Percentiles rank a stretch among this genome's conserved stretches.
Conservation (phyloP, 2,329 filamentous ascomycete genomes). For the Apiospora arundinis region DNA sequence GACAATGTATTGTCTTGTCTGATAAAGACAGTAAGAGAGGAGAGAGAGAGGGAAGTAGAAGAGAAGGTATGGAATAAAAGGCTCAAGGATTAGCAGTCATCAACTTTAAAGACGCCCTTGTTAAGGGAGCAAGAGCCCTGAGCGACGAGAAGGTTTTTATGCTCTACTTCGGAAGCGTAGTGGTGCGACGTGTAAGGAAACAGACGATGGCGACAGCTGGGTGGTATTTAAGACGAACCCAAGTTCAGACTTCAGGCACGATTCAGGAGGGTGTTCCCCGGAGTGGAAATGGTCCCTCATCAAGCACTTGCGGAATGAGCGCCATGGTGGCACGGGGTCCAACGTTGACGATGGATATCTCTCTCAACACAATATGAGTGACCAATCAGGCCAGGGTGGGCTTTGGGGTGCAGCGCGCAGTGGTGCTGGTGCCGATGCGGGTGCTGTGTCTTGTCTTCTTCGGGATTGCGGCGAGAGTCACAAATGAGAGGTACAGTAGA, state of each 20-base stretch:
- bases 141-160: constrained; percentile 8
- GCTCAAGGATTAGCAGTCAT: neutral
- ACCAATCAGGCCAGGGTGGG: constrained; percentile 8
- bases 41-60: neutral
- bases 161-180: constrained; percentile 1
- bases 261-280: neutral
- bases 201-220: neutral
- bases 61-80: neutral
- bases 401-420: neutral
- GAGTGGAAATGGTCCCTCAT: neutral
- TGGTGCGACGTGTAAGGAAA: constrained; percentile 14
- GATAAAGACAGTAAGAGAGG: neutral
- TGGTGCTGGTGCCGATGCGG: neutral
- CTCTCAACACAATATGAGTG: constrained; percentile 7
- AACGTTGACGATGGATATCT: neutral
- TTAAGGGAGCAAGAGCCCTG: neutral
- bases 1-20: neutral
- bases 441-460: neutral
- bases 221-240: constrained; percentile 10
- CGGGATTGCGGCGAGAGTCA: constrained; percentile 10
- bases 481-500: constrained; percentile 7
- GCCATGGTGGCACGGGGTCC: neutral
- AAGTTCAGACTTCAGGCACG: neutral
- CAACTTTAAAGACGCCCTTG: neutral
- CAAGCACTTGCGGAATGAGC: constrained; percentile 5